phyloP scores from a whole-genome alignment of 257 asterid species.

The Knoxia roxburghii region DNA sequence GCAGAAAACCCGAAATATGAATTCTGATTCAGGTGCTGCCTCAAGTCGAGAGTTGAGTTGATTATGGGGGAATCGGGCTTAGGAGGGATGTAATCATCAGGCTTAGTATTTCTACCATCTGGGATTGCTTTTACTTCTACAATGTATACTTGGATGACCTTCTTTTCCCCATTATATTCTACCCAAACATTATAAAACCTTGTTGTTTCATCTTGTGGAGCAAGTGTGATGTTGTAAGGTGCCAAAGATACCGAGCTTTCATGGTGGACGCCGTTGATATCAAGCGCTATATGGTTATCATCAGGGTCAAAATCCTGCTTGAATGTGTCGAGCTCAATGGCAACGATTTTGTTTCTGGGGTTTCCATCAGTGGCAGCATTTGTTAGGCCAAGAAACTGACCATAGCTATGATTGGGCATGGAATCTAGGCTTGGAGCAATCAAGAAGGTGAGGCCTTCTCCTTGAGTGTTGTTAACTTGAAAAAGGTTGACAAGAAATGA shows the following conservation, averaged over 20 bases:
- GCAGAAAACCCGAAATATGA: slow-evolving; percentile 84
- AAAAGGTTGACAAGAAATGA: slow-evolving; percentile 61
- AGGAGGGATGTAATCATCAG: no score
- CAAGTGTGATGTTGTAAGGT: slow-evolving; percentile 40
- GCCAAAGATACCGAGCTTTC: slow-evolving; percentile 18
- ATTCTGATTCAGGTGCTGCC: slow-evolving; percentile 31
- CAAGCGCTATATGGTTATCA: slow-evolving; percentile 65
- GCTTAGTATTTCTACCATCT: no score
- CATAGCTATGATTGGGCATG: slow-evolving; percentile 47
- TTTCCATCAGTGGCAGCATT: slow-evolving; percentile 53
- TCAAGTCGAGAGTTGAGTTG: slow-evolving; percentile 23
- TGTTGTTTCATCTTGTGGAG: slow-evolving; percentile 35
- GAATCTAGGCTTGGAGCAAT: slow-evolving; percentile 40
- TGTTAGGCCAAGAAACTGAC: slow-evolving; percentile 67
- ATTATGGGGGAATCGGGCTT: slow-evolving; percentile 30
- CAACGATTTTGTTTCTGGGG: slow-evolving; percentile 41
- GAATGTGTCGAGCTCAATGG: slow-evolving; percentile 81
- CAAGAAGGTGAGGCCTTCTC: slow-evolving; percentile 70
- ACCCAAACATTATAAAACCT: slow-evolving; percentile 71
- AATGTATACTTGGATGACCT: slow-evolving; percentile 30
- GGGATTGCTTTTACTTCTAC: not conserved
- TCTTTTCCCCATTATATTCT: slow-evolving; percentile 48
- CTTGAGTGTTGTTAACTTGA: slow-evolving; percentile 18
- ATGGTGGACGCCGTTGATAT: slow-evolving; percentile 55
- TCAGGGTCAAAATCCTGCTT: slow-evolving; percentile 74